Evolutionary conservation across 2,329 filamentous ascomycete species (phyloP), one percentile per base, ranked within the genome.

Genomic region (Teratosphaeria viscida): DNA sequence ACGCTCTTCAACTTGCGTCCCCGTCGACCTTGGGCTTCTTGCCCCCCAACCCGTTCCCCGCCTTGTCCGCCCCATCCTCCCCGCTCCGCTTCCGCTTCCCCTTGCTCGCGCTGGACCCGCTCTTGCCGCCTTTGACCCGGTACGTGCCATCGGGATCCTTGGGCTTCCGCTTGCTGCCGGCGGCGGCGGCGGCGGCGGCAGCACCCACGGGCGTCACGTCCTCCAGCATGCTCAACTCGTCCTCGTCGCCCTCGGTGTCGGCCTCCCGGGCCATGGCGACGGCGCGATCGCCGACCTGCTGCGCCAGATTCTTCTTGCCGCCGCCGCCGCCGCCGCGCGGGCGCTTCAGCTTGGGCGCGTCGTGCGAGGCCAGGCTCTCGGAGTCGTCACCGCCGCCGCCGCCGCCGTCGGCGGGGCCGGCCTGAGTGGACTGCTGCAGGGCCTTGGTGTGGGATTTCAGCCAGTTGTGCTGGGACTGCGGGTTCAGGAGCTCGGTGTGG

Each of bases 401-500:
- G 29, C 67, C 69, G 7, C 56, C 65, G 23, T 62, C 60, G 23
- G 23, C 23, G 23, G 23, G 23, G 16, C 61, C 62, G 26, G 63
- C 58, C 19, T 49, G 43, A 0, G 43, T 49, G 43, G 43, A 49
- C n/a, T 49, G 43, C 43, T 49, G 43, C 16, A 49, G 43, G n/a
- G 43, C 43, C 23, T 49, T 49, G 8, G 60, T 61, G 58, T 73
- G 70, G 29, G 66, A 64, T 58, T 67, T 68, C 12, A 99, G 82
- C 94, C 94, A 99, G 73, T 95, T 96, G 77, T 95, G 95, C 2
- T 96, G 92, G 61, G 89, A 95, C 52, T 90, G 89, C 0, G 92
- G 91, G 72, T 97, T 97, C 57, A 83, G 83, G 27, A 90, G 74
- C 59, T 85, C 80, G 52, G 79, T 73, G 57, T 71, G 68, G 29